Conservation (phyloP, 2,329 filamentous ascomycete species). For the Alternaria hordeiaustralica region DNA sequence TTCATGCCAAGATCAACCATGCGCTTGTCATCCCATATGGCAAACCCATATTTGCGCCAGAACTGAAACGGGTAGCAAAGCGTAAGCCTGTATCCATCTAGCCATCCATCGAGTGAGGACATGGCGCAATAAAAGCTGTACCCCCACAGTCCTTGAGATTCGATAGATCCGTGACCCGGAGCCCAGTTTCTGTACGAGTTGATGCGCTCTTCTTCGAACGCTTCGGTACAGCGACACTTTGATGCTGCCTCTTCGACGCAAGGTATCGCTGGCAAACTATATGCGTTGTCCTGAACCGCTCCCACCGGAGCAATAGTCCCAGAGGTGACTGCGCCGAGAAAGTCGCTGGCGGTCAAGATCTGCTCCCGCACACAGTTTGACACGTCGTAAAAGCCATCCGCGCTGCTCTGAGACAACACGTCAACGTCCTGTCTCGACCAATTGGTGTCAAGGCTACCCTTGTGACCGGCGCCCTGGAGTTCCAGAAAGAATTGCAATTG, state of each 20-base stretch:
- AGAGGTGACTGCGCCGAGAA: slow-evolving; percentile 1
- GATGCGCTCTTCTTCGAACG: too few species aligned
- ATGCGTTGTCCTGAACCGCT: background rate
- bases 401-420: background rate
- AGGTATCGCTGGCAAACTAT: background rate
- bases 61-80: too few species aligned
- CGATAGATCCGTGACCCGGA: too few species aligned
- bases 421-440: background rate
- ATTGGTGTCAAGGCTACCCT: background rate
- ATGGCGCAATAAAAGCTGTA: too few species aligned
- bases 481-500: slow-evolving; percentile 12
- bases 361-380: background rate
- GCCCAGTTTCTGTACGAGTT: too few species aligned
- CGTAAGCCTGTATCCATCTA: too few species aligned
- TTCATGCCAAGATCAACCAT: slow-evolving; percentile 14
- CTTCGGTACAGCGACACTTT: background rate
- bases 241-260: background rate
- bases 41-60: slow-evolving; percentile 14
- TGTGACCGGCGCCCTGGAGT: slow-evolving; percentile 3
- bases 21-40: slow-evolving; percentile 17
- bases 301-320: background rate
- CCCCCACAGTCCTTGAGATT: too few species aligned
- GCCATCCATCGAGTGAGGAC: too few species aligned
- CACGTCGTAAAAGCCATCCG: slow-evolving; percentile 1
- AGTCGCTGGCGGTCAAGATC: slow-evolving; percentile 3